Conservation (phyloP, 768 basidiomycete genomes). For the Hydnum rufescens region DNA sequence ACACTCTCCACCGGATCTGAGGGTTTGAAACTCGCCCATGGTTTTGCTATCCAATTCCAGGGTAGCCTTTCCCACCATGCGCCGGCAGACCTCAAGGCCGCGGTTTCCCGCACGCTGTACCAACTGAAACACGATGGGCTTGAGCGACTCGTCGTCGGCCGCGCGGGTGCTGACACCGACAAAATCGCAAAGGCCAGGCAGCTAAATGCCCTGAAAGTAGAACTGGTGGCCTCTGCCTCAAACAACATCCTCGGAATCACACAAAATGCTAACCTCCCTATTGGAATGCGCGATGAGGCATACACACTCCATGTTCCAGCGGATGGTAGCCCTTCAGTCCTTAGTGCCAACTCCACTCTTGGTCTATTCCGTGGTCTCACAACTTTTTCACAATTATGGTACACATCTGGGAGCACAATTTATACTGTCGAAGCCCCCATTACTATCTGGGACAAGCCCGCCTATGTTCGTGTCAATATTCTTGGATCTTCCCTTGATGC, state of each 20-base stretch:
- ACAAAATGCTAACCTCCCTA: conserved; percentile 29
- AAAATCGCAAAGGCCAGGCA: conserved; percentile 23
- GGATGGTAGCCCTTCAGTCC: conserved; percentile 31
- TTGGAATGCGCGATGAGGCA: conserved; percentile 34
- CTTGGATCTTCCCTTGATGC: neutral
- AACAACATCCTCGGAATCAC: conserved; percentile 24
- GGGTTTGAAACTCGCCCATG: conserved; percentile 26
- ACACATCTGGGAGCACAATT: conserved; percentile 19
- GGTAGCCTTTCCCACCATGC: conserved; percentile 21
- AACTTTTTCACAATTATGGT: conserved; percentile 60
- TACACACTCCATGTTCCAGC: conserved; percentile 38
- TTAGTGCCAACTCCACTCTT: conserved; percentile 33
- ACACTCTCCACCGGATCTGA: conserved; percentile 23
- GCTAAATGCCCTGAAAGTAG: conserved; percentile 27
- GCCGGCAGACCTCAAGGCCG: conserved; percentile 39
- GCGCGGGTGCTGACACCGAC: conserved; percentile 29
- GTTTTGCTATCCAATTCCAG: conserved; percentile 28
- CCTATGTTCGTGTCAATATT: conserved; percentile 26
- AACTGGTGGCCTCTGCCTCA: conserved; percentile 14
- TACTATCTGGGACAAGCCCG: conserved; percentile 40
- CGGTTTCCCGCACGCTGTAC: conserved; percentile 28
- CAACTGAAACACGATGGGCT: conserved; percentile 34
- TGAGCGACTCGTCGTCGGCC: conserved; percentile 36
- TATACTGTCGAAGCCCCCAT: conserved; percentile 40
- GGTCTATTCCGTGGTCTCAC: conserved; percentile 54